Percentiles rank a stretch among this genome's conserved stretches.
These are phyloP conservation scores for Alopecurus myosuroides DNA, from an alignment of 176 grass and related monocot genomes.

Conservation along the genomic window DNA sequence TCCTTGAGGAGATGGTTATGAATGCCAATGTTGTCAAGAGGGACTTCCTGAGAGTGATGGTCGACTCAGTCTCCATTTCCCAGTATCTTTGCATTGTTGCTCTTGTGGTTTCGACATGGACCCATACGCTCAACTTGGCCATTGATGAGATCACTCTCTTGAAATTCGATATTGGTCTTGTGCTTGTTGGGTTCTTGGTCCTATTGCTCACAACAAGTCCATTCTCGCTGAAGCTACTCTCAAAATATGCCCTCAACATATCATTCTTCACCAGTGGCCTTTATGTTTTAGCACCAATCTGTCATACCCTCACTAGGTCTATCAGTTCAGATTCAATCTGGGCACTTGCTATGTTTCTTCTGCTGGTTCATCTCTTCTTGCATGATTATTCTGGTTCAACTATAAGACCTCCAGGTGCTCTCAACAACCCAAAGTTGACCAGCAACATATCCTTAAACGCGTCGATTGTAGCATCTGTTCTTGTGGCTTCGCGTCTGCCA, in stretches of 20 bases:
- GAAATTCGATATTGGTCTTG: conserved; percentile 65
- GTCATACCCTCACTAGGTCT: conserved; percentile 88
- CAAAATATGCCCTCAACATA: conserved; percentile 78
- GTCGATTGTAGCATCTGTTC: conserved; percentile 83
- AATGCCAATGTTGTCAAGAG: conserved; percentile 97
- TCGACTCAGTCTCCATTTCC: conserved; percentile 79
- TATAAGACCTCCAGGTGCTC: conserved; percentile 80
- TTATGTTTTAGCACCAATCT: conserved; percentile 84
- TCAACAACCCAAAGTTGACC: conserved; percentile 79
- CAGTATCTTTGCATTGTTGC: conserved; percentile 81
- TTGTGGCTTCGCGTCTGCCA: conserved; percentile 78
- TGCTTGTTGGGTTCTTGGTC: conserved; percentile 68
- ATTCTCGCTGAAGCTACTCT: conserved; percentile 56
- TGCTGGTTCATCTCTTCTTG: conserved; percentile 84
- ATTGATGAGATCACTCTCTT: conserved; percentile 75
- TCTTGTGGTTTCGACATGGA: conserved; percentile 87
- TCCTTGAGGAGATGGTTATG: conserved; percentile 96
- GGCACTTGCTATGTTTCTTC: conserved; percentile 73
- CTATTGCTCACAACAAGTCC: conserved; percentile 54
- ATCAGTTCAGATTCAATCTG: conserved; percentile 96
- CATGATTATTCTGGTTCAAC: conserved; percentile 96
- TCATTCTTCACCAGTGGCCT: conserved; percentile 84
- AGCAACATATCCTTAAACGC: conserved; percentile 93
- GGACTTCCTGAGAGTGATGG: conserved; percentile 63
- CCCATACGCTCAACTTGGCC: conserved; percentile 58